phyloP scores from a whole-genome alignment of 1,284 basidiomycete genomes.

The Veloporphyrellus conicus region DNA sequence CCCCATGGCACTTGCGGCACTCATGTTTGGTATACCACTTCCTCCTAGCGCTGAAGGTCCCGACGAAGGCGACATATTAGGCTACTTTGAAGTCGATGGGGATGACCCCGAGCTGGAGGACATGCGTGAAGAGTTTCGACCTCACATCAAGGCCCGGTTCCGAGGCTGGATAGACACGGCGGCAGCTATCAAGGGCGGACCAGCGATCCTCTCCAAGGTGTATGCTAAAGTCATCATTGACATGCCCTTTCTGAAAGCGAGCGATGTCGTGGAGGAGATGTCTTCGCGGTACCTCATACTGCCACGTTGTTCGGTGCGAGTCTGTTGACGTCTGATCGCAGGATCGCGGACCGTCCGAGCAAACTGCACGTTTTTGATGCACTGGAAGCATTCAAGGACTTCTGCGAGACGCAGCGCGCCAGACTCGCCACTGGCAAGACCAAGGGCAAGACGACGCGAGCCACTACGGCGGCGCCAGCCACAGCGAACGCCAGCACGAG shows the following conservation, averaged over 20 bases:
- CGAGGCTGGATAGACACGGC: conserved; percentile 50
- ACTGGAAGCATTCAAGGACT: conserved; percentile 44
- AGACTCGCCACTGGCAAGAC: conserved; percentile 33
- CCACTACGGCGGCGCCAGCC: not conserved
- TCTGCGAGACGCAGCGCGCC: conserved; percentile 44
- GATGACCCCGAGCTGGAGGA: conserved; percentile 56
- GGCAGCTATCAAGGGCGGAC: conserved; percentile 35
- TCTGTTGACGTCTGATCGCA: conserved; percentile 17
- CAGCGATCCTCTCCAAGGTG: conserved; percentile 35
- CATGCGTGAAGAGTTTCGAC: conserved; percentile 54
- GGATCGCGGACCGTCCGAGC: conserved; percentile 49
- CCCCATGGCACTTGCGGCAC: conserved; percentile 60
- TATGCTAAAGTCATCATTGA: conserved; percentile 42
- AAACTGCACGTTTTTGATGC: conserved; percentile 51
- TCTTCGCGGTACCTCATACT: conserved; percentile 39
- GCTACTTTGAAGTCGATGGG: conserved; percentile 49
- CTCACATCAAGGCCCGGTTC: conserved; percentile 51
- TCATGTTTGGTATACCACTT: conserved; percentile 62
- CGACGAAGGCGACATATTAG: conserved; percentile 43
- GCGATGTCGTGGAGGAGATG: conserved; percentile 56
- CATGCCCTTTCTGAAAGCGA: conserved; percentile 53
- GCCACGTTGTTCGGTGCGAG: not conserved
- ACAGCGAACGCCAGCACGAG: not conserved
- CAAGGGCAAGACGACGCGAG: conserved; percentile 2
- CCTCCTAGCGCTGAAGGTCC: conserved; percentile 31